These are phyloP conservation scores for Neonectria punicea DNA, from an alignment of 2,329 filamentous ascomycete genomes.

Conservation along the genomic window DNA sequence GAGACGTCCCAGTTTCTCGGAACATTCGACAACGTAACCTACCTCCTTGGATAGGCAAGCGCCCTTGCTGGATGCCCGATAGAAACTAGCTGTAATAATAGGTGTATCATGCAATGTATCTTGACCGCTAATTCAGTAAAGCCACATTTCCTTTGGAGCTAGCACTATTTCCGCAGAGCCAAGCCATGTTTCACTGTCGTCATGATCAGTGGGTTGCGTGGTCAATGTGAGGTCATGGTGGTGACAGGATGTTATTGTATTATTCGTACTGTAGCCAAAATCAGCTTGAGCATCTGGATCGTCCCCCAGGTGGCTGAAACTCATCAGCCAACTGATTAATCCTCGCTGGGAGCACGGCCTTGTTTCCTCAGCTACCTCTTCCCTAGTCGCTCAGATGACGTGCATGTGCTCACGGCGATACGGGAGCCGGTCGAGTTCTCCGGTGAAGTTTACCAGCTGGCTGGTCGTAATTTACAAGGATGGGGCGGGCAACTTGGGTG, in stretches of 20 bases:
- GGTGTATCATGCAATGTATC: background rate
- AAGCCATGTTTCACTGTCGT: background rate
- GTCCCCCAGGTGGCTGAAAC: background rate
- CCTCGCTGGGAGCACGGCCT: background rate
- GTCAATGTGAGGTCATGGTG: background rate
- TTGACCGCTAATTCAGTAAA: conserved; percentile 1
- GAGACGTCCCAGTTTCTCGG: too few relatives aligned
- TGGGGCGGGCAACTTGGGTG: too few relatives aligned
- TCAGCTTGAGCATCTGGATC: background rate
- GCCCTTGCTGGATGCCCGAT: background rate
- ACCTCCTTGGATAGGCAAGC: background rate
- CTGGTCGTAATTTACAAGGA: too few relatives aligned
- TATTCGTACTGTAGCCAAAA: background rate
- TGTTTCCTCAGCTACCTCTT: background rate
- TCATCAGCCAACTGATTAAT: background rate
- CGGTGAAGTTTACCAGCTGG: background rate
- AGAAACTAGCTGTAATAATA: background rate
- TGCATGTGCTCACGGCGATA: background rate
- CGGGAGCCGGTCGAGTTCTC: background rate
- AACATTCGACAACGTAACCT: too few relatives aligned
- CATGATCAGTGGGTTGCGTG: background rate
- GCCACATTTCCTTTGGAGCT: background rate
- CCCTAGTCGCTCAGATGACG: background rate
- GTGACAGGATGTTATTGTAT: too few relatives aligned
- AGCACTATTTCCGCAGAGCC: background rate